Base-by-base conservation (phyloP, 495 filamentous ascomycete genomes). In the Entonaema liquescens region DNA sequence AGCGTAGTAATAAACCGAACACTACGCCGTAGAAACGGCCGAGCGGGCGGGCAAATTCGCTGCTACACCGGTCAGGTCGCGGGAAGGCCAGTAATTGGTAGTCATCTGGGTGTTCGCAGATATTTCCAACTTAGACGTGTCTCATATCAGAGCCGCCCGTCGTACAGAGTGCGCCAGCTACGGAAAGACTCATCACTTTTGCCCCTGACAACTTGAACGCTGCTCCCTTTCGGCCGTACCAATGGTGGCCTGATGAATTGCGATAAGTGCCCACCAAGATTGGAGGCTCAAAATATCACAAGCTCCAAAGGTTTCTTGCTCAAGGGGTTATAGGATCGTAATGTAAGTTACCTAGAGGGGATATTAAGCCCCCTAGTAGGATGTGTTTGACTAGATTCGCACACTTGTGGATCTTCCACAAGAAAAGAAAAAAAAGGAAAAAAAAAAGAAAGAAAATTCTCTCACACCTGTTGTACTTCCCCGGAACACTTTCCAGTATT, bases 161-260 rank as follows among this genome's bases (percentile, higher is more conserved):
- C 26, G 47, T 56, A 63, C 64, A 61, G 49, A 35, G 53, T 29
- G 53, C 60, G 38, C 59, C 55, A 54, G 52, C 69, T 67, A 64
- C 62, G 58, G 68, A 29, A 70, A 36, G 12, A 50, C 54, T 52
- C 33, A 40, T 56, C 38, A 12, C 26, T 35, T 56, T 25, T 23
- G n/a, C 47, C 29, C 56, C 47, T 36, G 23, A 40, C 54, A 31
- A 31, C 52, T 50, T 50, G n/a, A 31, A 26, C 29, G 49, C 33
- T 59, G 31, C 56, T 72, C 70, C 65, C 70, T 68, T 72, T 73
- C 70, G 70, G 70, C 70, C 65, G 70, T 73, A 73, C 70, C 61
- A 73, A 68, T 68, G 38, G 54, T 55, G 52, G 25, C 54, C 56
- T 68, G 60, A 36, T 65, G 50, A 73, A 68, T 61, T 65, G 53